These are phyloP conservation scores for Carex parvula DNA, from an alignment of 176 grass and related monocot species.

Conservation along the genomic window DNA sequence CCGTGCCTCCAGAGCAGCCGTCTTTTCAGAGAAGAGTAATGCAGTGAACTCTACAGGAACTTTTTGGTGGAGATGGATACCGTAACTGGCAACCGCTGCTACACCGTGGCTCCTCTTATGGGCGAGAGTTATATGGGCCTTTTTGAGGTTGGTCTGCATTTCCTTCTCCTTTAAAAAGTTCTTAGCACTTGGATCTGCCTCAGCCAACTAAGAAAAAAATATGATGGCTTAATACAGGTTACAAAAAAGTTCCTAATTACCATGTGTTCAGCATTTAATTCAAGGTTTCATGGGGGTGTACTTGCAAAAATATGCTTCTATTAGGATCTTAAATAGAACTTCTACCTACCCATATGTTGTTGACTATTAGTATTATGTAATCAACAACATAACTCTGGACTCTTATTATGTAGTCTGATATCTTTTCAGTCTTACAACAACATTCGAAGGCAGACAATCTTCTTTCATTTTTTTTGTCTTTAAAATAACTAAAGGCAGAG, in stretches of 20 bases:
- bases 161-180: constrained; percentile 43
- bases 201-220: constrained; percentile 45
- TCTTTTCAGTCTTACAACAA: not conserved
- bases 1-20: constrained; percentile 54
- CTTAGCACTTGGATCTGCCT: constrained; percentile 34
- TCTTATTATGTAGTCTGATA: not conserved
- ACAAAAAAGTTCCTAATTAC: not conserved
- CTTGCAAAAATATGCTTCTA: not conserved
- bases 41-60: constrained; percentile 53
- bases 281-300: not conserved
- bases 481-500: too few relatives aligned
- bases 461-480: too few relatives aligned
- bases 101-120: constrained; percentile 92
- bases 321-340: not conserved
- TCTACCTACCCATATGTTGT: not conserved
- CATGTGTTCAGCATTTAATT: not conserved
- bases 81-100: constrained; percentile 66
- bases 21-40: constrained; percentile 61
- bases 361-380: not conserved
- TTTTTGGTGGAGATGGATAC: constrained; percentile 57
- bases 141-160: constrained; percentile 57
- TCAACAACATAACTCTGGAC: not conserved
- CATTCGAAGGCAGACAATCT: not conserved
- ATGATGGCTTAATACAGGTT: not conserved
- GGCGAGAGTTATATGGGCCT: constrained; percentile 79